Conservation (phyloP, 2,329 filamentous ascomycete species). For the Colletotrichum sp. region DNA sequence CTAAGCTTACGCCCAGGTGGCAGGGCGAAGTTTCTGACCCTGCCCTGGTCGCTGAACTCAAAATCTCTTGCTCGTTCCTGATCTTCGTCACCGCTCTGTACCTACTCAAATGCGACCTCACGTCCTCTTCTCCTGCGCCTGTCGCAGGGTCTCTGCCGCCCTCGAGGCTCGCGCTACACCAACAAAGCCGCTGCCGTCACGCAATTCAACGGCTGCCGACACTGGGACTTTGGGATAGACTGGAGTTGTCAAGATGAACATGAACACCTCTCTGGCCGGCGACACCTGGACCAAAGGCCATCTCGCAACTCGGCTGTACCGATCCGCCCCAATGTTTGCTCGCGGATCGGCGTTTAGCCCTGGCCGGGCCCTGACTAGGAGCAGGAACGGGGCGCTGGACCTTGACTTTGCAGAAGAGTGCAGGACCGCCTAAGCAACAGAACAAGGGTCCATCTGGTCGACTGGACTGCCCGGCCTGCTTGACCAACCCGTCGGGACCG, state of each 20-base stretch:
- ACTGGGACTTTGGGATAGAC: not conserved
- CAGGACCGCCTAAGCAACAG: not conserved
- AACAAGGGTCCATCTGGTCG: conserved; percentile 7
- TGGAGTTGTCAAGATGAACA: not conserved
- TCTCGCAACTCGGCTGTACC: not conserved
- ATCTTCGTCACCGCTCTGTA: conserved; percentile 1
- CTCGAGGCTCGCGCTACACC: not conserved
- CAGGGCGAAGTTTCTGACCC: not conserved
- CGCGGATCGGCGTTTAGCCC: conserved; percentile 6
- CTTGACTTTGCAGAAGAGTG: not conserved
- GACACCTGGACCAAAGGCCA: not conserved
- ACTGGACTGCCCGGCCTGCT: conserved; percentile 3
- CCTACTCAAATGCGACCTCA: conserved; percentile 16
- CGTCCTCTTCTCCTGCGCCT: not conserved
- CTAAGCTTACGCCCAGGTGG: not conserved
- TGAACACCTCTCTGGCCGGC: not conserved
- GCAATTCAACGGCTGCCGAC: not conserved
- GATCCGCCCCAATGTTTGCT: conserved; percentile 9
- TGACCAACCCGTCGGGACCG: conserved; percentile 18
- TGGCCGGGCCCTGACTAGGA: conserved; percentile 3
- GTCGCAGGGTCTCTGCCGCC: not conserved
- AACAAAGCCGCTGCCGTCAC: not conserved
- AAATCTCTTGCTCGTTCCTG: not conserved
- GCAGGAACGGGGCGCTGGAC: not conserved
- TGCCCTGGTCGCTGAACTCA: conserved; percentile 10